These are phyloP conservation scores for Zygosaccharomyces siamensis DNA, from an alignment of 805 yeast genomes.

Conservation along the genomic window DNA sequence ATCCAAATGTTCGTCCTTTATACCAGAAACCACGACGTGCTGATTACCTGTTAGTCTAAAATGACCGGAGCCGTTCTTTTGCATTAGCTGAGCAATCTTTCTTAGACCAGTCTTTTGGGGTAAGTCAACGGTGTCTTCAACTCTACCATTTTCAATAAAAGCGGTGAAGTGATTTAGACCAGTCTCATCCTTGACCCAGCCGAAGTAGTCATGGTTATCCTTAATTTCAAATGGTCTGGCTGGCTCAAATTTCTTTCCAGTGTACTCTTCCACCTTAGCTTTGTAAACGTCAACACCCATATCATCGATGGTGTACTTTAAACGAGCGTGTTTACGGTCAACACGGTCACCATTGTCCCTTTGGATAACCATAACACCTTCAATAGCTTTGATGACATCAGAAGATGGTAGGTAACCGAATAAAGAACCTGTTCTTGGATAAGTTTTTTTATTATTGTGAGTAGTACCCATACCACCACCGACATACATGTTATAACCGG, in stretches of 20 bases:
- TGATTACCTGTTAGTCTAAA: conserved; percentile 96
- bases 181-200: conserved; percentile 85
- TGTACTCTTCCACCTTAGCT: conserved; percentile 71
- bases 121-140: conserved; percentile 84
- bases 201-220: conserved; percentile 85
- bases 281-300: conserved; percentile 84
- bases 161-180: conserved; percentile 88
- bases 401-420: conserved; percentile 71
- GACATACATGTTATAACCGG: conserved; percentile 82
- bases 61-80: conserved; percentile 61
- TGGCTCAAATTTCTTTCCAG: conserved; percentile 70
- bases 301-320: conserved; percentile 94
- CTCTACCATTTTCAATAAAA: conserved; percentile 93
- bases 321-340: conserved; percentile 95
- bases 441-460: conserved; percentile 93
- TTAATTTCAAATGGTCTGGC: conserved; percentile 71
- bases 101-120: conserved; percentile 86
- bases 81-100: conserved; percentile 68
- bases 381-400: conserved; percentile 73
- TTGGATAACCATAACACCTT: conserved; percentile 88
- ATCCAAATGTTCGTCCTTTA: conserved; percentile 63
- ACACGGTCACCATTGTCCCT: conserved; percentile 92
- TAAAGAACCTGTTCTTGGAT: conserved; percentile 88
- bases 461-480: conserved; percentile 99
- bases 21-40: conserved; percentile 72